Percentiles rank a stretch among this genome's conserved stretches.
These are phyloP conservation scores for Suillus sp. DNA, from an alignment of 768 basidiomycete genomes.

Conservation along the genomic window DNA sequence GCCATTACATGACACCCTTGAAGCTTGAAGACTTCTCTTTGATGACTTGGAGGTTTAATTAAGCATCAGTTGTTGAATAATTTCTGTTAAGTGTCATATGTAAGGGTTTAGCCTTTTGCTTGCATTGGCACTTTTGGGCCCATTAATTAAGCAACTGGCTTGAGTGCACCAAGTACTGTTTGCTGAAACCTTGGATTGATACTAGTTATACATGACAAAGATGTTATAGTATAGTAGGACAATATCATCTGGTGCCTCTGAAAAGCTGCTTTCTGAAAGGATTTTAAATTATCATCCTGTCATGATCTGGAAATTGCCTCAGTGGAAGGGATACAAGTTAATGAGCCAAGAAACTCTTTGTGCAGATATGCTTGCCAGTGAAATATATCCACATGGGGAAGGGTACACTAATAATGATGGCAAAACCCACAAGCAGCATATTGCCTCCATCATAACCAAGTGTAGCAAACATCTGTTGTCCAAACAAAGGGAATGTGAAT, in stretches of 20 bases:
- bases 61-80: not conserved
- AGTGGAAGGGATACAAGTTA: not conserved
- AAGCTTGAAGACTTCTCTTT: too few species aligned
- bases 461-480: not conserved
- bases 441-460: not conserved
- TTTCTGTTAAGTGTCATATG: too few species aligned
- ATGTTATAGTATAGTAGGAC: not conserved
- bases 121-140: too few species aligned
- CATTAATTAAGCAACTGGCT: too few species aligned
- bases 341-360: not conserved
- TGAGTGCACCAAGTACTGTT: too few species aligned
- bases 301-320: too few species aligned
- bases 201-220: not conserved
- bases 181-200: not conserved
- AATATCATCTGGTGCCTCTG: too few species aligned
- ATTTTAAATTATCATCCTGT: not conserved
- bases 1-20: too few species aligned
- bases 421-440: not conserved
- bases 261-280: not conserved
- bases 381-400: conserved; percentile 5
- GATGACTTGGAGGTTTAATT: too few species aligned
- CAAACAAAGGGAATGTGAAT: conserved; percentile 1
- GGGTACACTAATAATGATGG: not conserved
- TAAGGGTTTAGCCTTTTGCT: not conserved
- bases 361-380: not conserved